These are phyloP conservation scores for Backusella tarrabulga DNA, from an alignment of 192 early-diverging fungal species.

Conservation along the genomic window DNA sequence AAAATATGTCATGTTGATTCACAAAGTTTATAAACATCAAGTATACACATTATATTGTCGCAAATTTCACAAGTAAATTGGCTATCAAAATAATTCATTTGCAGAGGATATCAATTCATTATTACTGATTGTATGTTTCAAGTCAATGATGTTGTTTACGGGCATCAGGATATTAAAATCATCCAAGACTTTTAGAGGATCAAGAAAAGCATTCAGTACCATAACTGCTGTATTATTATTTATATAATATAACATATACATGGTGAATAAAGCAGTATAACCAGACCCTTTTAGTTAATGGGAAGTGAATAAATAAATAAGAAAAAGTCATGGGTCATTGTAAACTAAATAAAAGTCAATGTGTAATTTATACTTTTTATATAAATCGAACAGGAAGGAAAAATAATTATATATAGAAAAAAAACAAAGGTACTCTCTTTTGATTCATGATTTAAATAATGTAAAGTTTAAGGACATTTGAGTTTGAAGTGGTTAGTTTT, in stretches of 20 bases:
- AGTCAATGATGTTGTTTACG: not conserved
- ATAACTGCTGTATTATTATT: not conserved
- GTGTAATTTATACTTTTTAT: not conserved
- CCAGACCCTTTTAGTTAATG: not conserved
- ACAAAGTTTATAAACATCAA: not conserved
- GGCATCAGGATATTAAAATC: not conserved
- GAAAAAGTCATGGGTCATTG: constrained; percentile 1
- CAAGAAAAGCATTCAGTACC: not conserved
- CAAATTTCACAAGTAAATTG: not conserved
- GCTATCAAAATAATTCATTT: constrained; percentile 5
- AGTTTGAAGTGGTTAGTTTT: not conserved
- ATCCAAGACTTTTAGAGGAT: not conserved
- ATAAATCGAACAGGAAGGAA: not conserved
- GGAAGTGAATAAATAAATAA: not conserved
- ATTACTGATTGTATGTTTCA: not conserved
- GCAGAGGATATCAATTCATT: not conserved
- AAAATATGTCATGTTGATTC: not conserved
- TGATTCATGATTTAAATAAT: not conserved
- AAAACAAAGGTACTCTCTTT: not conserved
- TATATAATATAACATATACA: not conserved
- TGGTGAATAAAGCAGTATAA: not conserved
- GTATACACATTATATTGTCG: not conserved
- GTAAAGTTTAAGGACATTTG: not conserved
- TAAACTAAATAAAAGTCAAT: not conserved
- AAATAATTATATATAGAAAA: not conserved